These are phyloP conservation scores for Moniliella sp. DNA, from an alignment of 1,284 basidiomycete species.

Conservation along the genomic window DNA sequence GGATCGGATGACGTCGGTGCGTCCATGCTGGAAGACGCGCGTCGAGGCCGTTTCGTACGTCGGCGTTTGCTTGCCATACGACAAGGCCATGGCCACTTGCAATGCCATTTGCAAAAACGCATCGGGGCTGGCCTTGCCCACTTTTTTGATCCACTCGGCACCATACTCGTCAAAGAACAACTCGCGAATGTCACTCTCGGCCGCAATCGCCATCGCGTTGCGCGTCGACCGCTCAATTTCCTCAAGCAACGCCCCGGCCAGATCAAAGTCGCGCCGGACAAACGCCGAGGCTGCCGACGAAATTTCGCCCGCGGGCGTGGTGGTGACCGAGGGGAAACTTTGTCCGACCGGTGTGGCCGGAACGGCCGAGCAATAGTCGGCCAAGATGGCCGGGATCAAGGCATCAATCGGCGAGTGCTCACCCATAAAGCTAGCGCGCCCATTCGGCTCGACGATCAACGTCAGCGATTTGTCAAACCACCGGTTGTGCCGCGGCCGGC, in stretches of 20 bases:
- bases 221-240: neutral
- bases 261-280: slow-evolving; percentile 54
- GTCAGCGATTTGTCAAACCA: slow-evolving; percentile 81
- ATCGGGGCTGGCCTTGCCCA: slow-evolving; percentile 64
- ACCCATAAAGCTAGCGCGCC: slow-evolving; percentile 64
- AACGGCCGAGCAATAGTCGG: slow-evolving; percentile 57
- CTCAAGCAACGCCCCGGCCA: slow-evolving; percentile 39
- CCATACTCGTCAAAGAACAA: slow-evolving; percentile 72
- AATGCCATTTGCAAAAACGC: slow-evolving; percentile 79
- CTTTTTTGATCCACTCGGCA: slow-evolving; percentile 65
- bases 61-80: slow-evolving; percentile 56
- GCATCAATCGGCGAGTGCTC: slow-evolving; percentile 86
- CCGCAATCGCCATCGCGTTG: slow-evolving; percentile 38
- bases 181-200: slow-evolving; percentile 62
- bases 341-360: slow-evolving; percentile 12
- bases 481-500: slow-evolving; percentile 53
- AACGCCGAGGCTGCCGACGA: slow-evolving; percentile 36
- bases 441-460: slow-evolving; percentile 62
- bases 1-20: slow-evolving; percentile 75
- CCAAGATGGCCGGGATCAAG: slow-evolving; percentile 68
- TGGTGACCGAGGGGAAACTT: slow-evolving; percentile 7
- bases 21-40: slow-evolving; percentile 65
- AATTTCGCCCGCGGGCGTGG: slow-evolving; percentile 1
- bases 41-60: slow-evolving; percentile 90
- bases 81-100: slow-evolving; percentile 72